Evolutionary conservation across 164 flowering plant species (phyloP).

Genomic region (Piper betle): DNA sequence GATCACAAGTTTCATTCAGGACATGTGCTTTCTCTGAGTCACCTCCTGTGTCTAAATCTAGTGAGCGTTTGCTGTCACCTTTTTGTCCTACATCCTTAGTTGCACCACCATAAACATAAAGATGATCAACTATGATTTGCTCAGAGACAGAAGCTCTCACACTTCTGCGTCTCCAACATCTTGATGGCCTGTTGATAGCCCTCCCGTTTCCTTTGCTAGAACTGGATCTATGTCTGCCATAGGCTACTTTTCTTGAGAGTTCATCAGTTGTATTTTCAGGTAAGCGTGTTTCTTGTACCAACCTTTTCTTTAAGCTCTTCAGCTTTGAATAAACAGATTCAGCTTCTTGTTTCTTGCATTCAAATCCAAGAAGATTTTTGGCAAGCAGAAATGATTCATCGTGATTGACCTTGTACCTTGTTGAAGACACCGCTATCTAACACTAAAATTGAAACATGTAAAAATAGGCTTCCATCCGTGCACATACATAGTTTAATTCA

Average conservation of each 20-base stretch:
- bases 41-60: too few relatives aligned
- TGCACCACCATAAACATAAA: conserved; percentile 1
- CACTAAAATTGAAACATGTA: conserved; percentile 27
- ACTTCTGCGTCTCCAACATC: conserved; percentile 9
- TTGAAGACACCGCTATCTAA: conserved; percentile 56
- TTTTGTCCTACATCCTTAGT: not conserved
- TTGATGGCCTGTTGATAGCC: not conserved
- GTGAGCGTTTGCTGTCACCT: not conserved
- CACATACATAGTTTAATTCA: not conserved
- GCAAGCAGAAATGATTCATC: conserved; percentile 42
- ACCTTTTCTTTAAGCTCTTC: conserved; percentile 28
- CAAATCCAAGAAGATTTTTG: conserved; percentile 34
- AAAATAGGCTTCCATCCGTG: not conserved
- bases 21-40: conserved; percentile 9
- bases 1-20: conserved; percentile 6
- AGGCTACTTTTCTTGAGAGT: conserved; percentile 4
- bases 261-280: conserved; percentile 1
- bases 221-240: not conserved
- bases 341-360: conserved; percentile 49
- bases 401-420: conserved; percentile 35
- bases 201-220: conserved; percentile 1
- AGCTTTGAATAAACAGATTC: conserved; percentile 33
- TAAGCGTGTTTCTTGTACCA: conserved; percentile 7
- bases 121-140: conserved; percentile 3
- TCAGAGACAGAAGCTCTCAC: conserved; percentile 6